Evolutionary conservation across 1,284 basidiomycete genomes (phyloP).

Genomic region (Clitocybe nebularis): DNA sequence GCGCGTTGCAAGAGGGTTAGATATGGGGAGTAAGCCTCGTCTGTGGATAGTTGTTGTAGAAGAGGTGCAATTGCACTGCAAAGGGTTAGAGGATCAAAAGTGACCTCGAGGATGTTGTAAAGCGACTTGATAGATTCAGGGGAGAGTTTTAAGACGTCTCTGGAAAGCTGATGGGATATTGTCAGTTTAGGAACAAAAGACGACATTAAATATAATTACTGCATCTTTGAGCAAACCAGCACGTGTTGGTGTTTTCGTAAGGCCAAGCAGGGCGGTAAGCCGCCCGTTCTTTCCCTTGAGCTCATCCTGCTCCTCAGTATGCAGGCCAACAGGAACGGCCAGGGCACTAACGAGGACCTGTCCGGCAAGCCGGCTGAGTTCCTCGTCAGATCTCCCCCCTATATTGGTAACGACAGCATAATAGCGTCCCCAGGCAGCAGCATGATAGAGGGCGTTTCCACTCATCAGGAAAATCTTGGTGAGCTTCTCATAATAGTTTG

Average conservation of each 20-base stretch:
- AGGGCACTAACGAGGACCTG: conserved; percentile 93
- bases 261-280: conserved; percentile 84
- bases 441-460: conserved; percentile 93
- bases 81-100: conserved; percentile 93
- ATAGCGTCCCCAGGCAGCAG: conserved; percentile 93
- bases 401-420: conserved; percentile 65
- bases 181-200: conserved; percentile 4
- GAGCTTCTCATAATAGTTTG: conserved; percentile 98
- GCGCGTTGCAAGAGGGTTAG: conserved; percentile 90
- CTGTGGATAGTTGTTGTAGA: conserved; percentile 60
- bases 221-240: conserved; percentile 84
- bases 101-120: conserved; percentile 90
- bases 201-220: conserved; percentile 40
- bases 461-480: conserved; percentile 95
- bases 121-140: conserved; percentile 75
- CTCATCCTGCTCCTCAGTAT: conserved; percentile 67
- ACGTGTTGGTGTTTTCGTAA: conserved; percentile 85
- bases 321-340: conserved; percentile 85
- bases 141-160: conserved; percentile 84
- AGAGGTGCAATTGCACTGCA: conserved; percentile 83
- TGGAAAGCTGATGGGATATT: conserved; percentile 52
- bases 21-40: conserved; percentile 71
- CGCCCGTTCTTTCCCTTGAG: conserved; percentile 73
- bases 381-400: conserved; percentile 72
- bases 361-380: conserved; percentile 80